Conservation (phyloP, 169 alveolate genomes). For the Cyclospora cayetanensis region DNA sequence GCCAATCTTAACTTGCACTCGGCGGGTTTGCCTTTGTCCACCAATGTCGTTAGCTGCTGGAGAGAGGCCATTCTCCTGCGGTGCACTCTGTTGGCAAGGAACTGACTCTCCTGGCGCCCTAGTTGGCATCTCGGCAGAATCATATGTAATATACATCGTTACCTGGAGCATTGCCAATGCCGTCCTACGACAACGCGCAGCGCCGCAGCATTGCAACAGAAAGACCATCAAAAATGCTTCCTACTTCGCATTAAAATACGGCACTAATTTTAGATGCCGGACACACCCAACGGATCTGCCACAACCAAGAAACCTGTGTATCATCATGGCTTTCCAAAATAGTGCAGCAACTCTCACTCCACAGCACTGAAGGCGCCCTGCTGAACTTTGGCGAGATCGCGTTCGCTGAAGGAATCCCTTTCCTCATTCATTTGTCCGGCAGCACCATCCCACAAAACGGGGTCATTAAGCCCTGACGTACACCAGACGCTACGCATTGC, state of each 20-base stretch:
- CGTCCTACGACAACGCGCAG: background rate
- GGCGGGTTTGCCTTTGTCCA: constrained; percentile 58
- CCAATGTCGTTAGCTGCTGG: background rate
- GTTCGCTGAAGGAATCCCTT: constrained; percentile 30
- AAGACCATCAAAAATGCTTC: too few species aligned
- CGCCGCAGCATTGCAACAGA: background rate
- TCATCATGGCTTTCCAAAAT: too few species aligned
- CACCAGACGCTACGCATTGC: too few species aligned
- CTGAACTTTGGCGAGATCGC: constrained; percentile 47
- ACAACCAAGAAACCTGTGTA: too few species aligned
- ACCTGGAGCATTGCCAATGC: constrained; percentile 63
- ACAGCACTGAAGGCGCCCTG: constrained; percentile 68
- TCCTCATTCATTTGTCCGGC: constrained; percentile 56
- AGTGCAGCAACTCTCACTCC: too few species aligned
- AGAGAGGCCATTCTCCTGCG: background rate
- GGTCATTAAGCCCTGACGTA: constrained; percentile 57
- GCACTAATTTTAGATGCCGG: too few species aligned
- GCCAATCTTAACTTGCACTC: constrained; percentile 84
- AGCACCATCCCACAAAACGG: constrained; percentile 45
- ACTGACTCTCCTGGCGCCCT: background rate
- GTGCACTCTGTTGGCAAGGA: background rate
- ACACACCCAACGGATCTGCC: too few species aligned
- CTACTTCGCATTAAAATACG: too few species aligned
- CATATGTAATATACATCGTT: constrained; percentile 59
- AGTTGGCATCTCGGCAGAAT: constrained; percentile 47